These are phyloP conservation scores for Oryza longistaminata DNA, from an alignment of 176 grass and related monocot genomes.

Conservation along the genomic window DNA sequence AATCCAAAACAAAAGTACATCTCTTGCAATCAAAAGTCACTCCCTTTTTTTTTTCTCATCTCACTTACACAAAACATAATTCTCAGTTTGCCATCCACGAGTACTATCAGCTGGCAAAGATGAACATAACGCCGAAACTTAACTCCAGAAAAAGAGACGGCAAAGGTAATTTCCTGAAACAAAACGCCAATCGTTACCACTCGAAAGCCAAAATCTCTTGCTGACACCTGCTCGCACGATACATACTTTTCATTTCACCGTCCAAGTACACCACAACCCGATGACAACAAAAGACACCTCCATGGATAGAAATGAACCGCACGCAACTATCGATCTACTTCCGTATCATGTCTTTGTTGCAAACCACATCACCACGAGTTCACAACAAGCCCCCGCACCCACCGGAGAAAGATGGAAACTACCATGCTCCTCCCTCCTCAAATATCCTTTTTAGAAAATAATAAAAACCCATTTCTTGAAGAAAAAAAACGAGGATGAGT, in stretches of 20 bases:
- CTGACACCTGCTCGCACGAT: not conserved
- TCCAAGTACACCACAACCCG: not conserved
- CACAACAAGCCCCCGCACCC: not conserved
- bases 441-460: not conserved
- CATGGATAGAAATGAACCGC: too few species aligned
- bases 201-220: not conserved
- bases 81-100: not conserved
- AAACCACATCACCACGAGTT: not conserved
- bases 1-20: not conserved
- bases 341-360: not conserved
- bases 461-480: not conserved
- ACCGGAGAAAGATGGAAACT: not conserved
- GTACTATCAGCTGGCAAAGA: not conserved
- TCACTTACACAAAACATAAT: not conserved
- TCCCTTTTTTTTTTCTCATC: not conserved
- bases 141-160: not conserved
- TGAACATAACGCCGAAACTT: not conserved
- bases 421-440: not conserved
- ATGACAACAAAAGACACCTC: too few species aligned
- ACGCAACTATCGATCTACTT: too few species aligned
- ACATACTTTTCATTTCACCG: not conserved
- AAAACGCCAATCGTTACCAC: not conserved
- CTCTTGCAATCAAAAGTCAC: not conserved
- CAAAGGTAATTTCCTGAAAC: not conserved
- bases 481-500: too few species aligned